Evolutionary conservation across 768 basidiomycete species (phyloP), one percentile per base, ranked within the genome.

Genomic region (Imleria badia): DNA sequence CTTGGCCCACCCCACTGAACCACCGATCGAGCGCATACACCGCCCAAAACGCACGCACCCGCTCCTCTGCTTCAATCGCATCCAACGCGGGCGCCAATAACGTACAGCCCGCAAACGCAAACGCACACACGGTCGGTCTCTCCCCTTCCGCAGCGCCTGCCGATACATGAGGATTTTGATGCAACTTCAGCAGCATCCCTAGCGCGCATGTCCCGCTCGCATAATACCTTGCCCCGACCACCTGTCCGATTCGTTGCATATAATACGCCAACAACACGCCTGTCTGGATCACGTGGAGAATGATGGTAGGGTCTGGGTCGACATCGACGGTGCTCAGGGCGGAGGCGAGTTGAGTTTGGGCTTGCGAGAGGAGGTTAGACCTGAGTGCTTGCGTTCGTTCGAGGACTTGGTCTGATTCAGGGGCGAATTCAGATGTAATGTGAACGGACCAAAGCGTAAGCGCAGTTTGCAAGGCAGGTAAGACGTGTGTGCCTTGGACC

Each of bases 231-330:
- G 85, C 88, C 56, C 85, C 84, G 2, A 87, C 72, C 34, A 80
- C 68, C 31, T 81, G 75, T 51, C 83, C 85, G 19, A 72, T 78
- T 45, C 81, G 79, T 63, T 85, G 80, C 62, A 89, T 82, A 65
- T 85, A 88, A 60, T 82, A 79, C 1, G 83, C 73, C 26, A 90
- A 73, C n/a, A 91, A 75, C 5, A 89, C 71, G 55, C 87, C 79
- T 1, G 82, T 77, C 55, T 87, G 85, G 10, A 86, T 62, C 15
- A 82, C 78, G 48, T 84, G 78, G 17, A 85, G 61, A 31, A 82
- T 71, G 61, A 52, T 72, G 64, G 55, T 72, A 56, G 62, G 76
- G 61, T 63, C 73, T 4, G 60, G 62, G 41, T 63, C 66, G 30
- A 64, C 52, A 17, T 65, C 64, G 23, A 61, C 58, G n/a, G 77